These are phyloP conservation scores for Magnusiomyces sp. DNA, from an alignment of 1,139 yeast species.

Conservation along the genomic window DNA sequence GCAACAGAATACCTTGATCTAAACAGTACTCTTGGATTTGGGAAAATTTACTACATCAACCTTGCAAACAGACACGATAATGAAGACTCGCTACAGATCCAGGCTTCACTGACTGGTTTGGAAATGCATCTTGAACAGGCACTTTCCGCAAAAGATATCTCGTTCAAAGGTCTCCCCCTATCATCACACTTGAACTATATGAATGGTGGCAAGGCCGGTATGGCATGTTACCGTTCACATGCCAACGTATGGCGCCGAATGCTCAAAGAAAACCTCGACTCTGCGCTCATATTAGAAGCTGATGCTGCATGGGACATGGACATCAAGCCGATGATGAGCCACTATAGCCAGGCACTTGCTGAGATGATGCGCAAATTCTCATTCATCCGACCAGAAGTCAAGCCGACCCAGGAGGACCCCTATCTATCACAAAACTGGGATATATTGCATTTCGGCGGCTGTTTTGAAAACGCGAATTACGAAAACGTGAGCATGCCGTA, in stretches of 20 bases:
- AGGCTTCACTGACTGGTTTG: not conserved
- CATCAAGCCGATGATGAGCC: not conserved
- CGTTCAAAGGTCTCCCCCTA: not conserved
- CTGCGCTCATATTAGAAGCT: constrained; percentile 14
- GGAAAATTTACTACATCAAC: not conserved
- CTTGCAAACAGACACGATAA: not conserved
- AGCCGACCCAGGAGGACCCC: constrained; percentile 7
- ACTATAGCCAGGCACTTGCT: not conserved
- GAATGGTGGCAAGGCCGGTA: not conserved
- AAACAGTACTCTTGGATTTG: not conserved
- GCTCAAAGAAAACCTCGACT: not conserved
- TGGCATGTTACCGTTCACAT: constrained; percentile 5
- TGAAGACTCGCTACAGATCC: not conserved
- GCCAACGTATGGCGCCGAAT: constrained; percentile 6
- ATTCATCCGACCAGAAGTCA: not conserved
- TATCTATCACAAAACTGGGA: constrained; percentile 10
- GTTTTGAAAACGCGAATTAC: not conserved
- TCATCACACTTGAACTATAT: not conserved
- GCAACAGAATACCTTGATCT: not conserved
- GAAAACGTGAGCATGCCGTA: not conserved
- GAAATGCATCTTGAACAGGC: not conserved
- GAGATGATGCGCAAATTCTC: not conserved
- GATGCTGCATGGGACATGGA: constrained; percentile 12
- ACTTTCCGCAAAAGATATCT: not conserved
- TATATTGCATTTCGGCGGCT: constrained; percentile 10